Conservation (phyloP, 1,284 basidiomycete genomes). For the Ceratobasidium sp. region DNA sequence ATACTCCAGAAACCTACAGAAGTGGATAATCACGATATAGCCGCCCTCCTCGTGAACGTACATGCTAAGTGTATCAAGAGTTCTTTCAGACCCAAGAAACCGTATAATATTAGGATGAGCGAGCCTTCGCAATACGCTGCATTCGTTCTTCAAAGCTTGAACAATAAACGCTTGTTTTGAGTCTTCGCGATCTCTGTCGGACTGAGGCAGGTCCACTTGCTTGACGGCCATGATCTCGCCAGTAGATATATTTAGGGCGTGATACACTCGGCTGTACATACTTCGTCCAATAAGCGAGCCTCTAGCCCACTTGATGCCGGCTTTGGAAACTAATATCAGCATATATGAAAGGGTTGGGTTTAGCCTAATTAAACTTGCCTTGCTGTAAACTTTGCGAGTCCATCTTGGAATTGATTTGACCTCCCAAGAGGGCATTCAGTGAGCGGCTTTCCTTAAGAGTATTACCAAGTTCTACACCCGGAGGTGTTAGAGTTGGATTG, state of each 20-base stretch:
- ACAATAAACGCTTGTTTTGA: constrained; percentile 84
- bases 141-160: constrained; percentile 91
- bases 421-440: too few species aligned
- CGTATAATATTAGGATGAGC: constrained; percentile 98
- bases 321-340: constrained; percentile 52
- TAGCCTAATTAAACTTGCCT: constrained; percentile 24
- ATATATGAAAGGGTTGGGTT: constrained; percentile 46
- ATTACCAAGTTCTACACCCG: too few species aligned
- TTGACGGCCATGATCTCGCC: constrained; percentile 99
- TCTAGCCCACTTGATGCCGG: constrained; percentile 97
- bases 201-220: constrained; percentile 94
- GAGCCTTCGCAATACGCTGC: constrained; percentile 92
- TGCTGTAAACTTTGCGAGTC: constrained; percentile 38
- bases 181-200: constrained; percentile 89
- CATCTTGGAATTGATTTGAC: too few species aligned
- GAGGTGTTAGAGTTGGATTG: too few species aligned
- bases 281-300: constrained; percentile 97
- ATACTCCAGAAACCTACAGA: constrained; percentile 90
- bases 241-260: constrained; percentile 96
- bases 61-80: constrained; percentile 90
- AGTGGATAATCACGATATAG: constrained; percentile 31
- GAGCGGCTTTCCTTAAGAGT: too few species aligned
- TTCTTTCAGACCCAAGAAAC: constrained; percentile 96
- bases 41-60: constrained; percentile 61
- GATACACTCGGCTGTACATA: constrained; percentile 95